phyloP scores from a whole-genome alignment of 1,139 yeast species.

The Entelexis sorbosivorans region DNA sequence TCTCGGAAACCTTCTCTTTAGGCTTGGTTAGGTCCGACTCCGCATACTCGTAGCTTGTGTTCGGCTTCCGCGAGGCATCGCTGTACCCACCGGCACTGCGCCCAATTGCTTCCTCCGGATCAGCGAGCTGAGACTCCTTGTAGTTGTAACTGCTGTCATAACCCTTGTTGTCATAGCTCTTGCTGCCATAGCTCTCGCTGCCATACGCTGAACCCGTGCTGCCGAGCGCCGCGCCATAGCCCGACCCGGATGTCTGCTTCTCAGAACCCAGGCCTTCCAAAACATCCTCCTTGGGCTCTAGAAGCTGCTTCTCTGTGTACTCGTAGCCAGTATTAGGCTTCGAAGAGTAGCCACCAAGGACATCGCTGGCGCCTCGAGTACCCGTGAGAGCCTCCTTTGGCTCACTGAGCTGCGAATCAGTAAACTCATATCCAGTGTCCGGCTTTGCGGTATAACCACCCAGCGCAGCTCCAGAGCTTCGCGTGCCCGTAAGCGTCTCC shows the following conservation, averaged over 20 bases:
- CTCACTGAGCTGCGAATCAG: background rate
- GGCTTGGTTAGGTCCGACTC: background rate
- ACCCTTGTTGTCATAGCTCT: background rate
- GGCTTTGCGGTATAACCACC: background rate
- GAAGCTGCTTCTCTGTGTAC: constrained; percentile 1
- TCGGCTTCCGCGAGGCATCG: background rate
- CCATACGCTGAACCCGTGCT: too few species aligned
- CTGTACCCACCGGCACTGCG: background rate
- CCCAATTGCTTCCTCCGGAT: background rate
- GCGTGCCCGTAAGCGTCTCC: background rate
- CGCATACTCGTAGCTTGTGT: background rate
- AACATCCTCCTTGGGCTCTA: constrained; percentile 3
- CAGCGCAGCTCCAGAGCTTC: background rate
- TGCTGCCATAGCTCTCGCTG: background rate
- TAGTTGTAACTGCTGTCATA: background rate
- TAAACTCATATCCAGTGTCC: background rate
- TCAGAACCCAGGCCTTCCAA: background rate
- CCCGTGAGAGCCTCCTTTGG: background rate
- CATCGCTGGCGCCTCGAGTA: background rate
- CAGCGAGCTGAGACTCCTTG: background rate
- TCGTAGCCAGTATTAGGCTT: constrained; percentile 2
- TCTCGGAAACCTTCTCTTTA: constrained; percentile 1
- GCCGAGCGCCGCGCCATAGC: background rate
- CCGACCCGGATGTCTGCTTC: background rate
- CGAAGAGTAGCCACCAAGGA: background rate